Evolutionary conservation across 306 rosid genomes (phyloP).

Genomic region (Ochetophila trinervis): DNA sequence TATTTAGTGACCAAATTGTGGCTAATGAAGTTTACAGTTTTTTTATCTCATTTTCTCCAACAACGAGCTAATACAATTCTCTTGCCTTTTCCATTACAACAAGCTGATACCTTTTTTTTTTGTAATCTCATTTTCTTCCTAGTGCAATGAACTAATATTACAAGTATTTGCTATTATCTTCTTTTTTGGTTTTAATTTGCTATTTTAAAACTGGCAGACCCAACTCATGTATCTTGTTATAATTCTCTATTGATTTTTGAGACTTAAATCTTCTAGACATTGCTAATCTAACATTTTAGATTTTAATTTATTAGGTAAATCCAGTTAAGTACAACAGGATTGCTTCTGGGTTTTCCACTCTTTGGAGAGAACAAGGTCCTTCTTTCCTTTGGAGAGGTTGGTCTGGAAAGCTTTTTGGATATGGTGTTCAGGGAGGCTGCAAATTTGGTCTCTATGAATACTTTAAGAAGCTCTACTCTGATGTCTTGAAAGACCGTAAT

Average conservation of each 20-base stretch:
- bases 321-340: slow-evolving; percentile 55
- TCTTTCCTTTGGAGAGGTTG: slow-evolving; percentile 78
- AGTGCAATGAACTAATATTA: no score
- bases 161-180: no score
- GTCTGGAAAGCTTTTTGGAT: slow-evolving; percentile 67
- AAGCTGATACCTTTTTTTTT: no score
- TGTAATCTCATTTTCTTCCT: no score
- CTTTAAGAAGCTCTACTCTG: slow-evolving; percentile 61
- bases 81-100: no score
- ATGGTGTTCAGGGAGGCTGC: slow-evolving; percentile 73
- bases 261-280: neutral
- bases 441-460: slow-evolving; percentile 73
- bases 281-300: neutral
- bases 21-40: no score
- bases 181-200: no score
- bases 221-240: neutral
- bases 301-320: slow-evolving; percentile 40
- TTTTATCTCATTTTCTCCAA: no score
- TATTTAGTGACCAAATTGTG: no score
- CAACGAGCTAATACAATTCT: no score
- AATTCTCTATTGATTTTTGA: neutral
- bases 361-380: slow-evolving; percentile 69
- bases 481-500: slow-evolving; percentile 33
- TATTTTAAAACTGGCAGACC: neutral
- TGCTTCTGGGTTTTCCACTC: slow-evolving; percentile 51